A percentile compares a stretch with the other conserved stretches of the same genome.
Evolutionary conservation across 1,284 basidiomycete species (phyloP).

Genomic region (Puccinia hordei): DNA sequence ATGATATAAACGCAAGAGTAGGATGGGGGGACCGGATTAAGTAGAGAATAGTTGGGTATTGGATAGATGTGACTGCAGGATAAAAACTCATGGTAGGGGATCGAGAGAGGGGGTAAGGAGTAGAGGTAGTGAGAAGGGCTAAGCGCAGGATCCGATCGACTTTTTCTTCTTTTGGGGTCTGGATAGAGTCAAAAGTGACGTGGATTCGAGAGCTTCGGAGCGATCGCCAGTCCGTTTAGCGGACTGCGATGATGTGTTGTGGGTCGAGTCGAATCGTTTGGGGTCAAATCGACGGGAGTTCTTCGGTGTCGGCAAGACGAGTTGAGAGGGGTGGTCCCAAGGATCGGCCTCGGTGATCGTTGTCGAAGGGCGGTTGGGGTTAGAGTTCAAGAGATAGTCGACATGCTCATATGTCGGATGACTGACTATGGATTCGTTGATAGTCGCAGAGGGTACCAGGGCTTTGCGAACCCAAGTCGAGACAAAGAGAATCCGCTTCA

Average conservation of each 20-base stretch:
- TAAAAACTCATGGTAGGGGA: background rate
- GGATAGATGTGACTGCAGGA: background rate
- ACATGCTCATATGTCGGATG: background rate
- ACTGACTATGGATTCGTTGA: constrained; percentile 15
- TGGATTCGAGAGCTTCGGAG: background rate
- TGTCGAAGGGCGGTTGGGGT: background rate
- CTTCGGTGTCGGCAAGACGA: background rate
- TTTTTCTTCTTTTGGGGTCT: constrained; percentile 22
- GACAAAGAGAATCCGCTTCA: constrained; percentile 87
- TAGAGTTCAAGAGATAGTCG: background rate
- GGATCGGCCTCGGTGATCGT: background rate
- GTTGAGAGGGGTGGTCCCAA: background rate
- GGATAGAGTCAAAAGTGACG: background rate
- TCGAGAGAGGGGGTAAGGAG: background rate
- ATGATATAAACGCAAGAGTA: too few species aligned
- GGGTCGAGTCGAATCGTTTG: constrained; percentile 3
- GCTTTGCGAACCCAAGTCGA: constrained; percentile 84
- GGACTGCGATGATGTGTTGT: background rate
- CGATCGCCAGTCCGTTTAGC: constrained; percentile 1
- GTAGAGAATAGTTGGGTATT: background rate
- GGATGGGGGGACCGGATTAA: too few species aligned
- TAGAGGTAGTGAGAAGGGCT: background rate
- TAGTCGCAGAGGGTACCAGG: background rate
- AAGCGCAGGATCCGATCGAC: background rate
- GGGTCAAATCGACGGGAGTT: background rate